phyloP scores from a whole-genome alignment of 164 flowering plant genomes.

The Buxus sempervirens region DNA sequence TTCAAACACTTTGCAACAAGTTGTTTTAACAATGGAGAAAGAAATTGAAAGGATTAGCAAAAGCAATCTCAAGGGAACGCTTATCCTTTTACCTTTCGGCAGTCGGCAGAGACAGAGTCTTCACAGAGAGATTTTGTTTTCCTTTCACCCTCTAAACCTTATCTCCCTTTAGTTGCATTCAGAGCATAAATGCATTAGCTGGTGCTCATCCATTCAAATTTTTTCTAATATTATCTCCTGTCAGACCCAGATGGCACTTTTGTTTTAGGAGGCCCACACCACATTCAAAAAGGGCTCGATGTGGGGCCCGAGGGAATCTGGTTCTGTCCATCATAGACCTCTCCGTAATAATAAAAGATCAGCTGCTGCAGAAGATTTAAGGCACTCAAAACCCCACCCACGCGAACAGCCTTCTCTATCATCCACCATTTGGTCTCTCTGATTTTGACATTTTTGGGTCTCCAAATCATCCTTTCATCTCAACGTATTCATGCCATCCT shows the following conservation, averaged over 20 bases:
- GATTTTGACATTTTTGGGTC: constrained; percentile 1
- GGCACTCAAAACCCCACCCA: background rate
- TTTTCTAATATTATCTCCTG: constrained; percentile 8
- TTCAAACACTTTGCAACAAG: no score
- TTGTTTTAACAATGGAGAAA: no score
- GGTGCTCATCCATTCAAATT: constrained; percentile 20
- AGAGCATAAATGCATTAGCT: constrained; percentile 15
- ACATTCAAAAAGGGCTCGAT: no score
- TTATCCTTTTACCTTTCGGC: background rate
- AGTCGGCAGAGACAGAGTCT: no score
- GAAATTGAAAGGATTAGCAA: no score
- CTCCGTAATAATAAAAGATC: background rate
- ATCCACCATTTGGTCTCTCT: no score
- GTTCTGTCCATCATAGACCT: constrained; percentile 3
- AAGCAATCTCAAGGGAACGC: no score
- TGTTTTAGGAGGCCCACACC: no score
- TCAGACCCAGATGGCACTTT: constrained; percentile 11
- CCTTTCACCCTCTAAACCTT: no score
- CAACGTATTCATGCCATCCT: constrained; percentile 8
- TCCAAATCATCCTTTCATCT: background rate
- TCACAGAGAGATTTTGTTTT: constrained; percentile 9
- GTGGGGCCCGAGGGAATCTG: constrained; percentile 22
- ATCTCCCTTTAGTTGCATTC: background rate
- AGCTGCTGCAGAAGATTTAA: constrained; percentile 8
- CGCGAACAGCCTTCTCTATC: background rate